Evolutionary conservation across 2,329 filamentous ascomycete genomes (phyloP), one percentile per base, ranked within the genome.

Genomic region (Mariannaea elegans): DNA sequence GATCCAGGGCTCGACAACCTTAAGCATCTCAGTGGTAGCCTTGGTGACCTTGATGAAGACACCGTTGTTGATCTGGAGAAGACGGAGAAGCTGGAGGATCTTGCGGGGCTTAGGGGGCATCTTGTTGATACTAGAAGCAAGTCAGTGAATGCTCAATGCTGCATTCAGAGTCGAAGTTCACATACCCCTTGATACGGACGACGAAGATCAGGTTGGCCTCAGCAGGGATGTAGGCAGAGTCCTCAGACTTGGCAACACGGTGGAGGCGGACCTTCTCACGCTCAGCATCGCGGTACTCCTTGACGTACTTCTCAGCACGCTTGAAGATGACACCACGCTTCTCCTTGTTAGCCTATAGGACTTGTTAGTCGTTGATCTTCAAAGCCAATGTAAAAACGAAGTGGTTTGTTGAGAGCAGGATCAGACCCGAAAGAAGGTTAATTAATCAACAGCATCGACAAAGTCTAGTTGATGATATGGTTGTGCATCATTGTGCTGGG

Each of bases 401-500:
- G 53, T 62, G 64, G 24, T 71, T 65, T 56, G 69, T 67, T 74
- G 71, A 72, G 76, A n/a, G 75, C 69, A 71, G 58, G 62, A 56
- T 98, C 95, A 97, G 93, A 92, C 93, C 94, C 93, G 93, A 97
- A 97, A 97, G 93, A 97, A 97, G 93, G 92, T 96, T 76, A 92
- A 93, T 87, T 86, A 10, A 86, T 91, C 92, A 93, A 97, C 94
- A 97, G 85, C 95, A 99, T 97, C 79, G 95, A 94, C 92, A 81
- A 76, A 82, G 91, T 92, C 95, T 99, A 98, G 94, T 94, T 92
- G 92, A 90, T 83, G 82, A 81, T 80, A 87, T 84, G 92, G 86
- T 88, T 89, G 87, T 91, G 91, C 93, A 98, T 98, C 94, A 98
- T 85, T 75, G 79, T 79, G 80, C 75, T 74, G 65, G 45, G 52